Conservation (phyloP, 306 rosid species). For the Fagus crenata region DNA sequence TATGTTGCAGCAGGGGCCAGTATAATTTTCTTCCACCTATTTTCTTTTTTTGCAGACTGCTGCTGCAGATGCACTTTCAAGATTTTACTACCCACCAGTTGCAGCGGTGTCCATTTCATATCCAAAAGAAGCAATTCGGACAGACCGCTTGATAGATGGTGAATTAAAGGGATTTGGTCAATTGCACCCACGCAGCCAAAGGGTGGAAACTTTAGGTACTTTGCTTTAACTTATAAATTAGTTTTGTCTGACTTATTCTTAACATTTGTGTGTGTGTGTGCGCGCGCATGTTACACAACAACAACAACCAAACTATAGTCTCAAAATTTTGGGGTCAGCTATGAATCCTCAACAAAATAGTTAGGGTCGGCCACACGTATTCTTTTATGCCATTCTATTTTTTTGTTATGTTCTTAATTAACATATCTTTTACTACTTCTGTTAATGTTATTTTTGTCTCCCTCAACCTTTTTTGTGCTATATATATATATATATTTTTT, state of each 20-base stretch:
- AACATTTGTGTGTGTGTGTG: too few relatives aligned
- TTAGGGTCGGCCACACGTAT: too few relatives aligned
- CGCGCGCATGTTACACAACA: too few relatives aligned
- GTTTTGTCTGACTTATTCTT: neutral
- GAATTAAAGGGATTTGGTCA: conserved; percentile 94
- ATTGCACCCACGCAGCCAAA: conserved; percentile 96
- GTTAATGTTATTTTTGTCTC: too few relatives aligned
- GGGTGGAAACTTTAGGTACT: conserved; percentile 91
- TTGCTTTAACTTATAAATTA: neutral
- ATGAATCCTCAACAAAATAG: too few relatives aligned
- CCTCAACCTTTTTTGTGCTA: too few relatives aligned
- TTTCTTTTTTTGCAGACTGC: conserved; percentile 51
- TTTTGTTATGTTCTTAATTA: too few relatives aligned
- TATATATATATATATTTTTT: too few relatives aligned
- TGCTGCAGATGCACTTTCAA: conserved; percentile 87
- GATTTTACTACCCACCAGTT: conserved; percentile 91
- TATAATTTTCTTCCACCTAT: conserved; percentile 25
- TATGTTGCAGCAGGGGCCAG: conserved; percentile 12
- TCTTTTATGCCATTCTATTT: too few relatives aligned
- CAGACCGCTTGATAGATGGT: conserved; percentile 78
- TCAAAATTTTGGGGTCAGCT: too few relatives aligned
- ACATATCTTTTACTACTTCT: too few relatives aligned
- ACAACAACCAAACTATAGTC: too few relatives aligned
- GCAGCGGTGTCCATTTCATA: conserved; percentile 93
- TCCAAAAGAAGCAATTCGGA: conserved; percentile 90